Evolutionary conservation across 2,329 filamentous ascomycete species (phyloP), one percentile per base, ranked within the genome.

Genomic region (Beauveria scarabaeidicola): DNA sequence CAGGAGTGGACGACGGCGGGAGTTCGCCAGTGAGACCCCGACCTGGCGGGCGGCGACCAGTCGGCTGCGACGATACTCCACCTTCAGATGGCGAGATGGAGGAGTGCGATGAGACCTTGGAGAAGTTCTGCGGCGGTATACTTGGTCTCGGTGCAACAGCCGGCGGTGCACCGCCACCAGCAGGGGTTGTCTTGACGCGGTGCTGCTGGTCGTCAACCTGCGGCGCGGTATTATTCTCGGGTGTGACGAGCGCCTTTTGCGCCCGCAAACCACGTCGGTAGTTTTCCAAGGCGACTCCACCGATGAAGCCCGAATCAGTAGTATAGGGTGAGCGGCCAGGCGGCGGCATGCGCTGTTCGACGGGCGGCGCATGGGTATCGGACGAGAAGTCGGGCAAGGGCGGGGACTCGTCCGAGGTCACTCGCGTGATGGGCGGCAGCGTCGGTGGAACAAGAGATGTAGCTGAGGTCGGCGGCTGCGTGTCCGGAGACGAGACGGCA

Each of bases 201-300:
- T 48, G 25, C 5, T 61, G 48, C 17, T 61, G 59, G 40, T 50
- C 64, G 63, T 61, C 58, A 27, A 52, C 1, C 7, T 36, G 46
- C 63, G 46, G 61, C 59, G 19, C 43, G 21, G 53, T 17, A 41
- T 62, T 59, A 19, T 10, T 44, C 40, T 61, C 58, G 41, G 60
- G 46, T 59, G 46, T 11, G 59, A 61, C 47, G 65, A 66, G 29
- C 61, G 61, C 11, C 53, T 63, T 51, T 56, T 67, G 69, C 25
- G 65, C 64, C 44, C 69, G 65, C 41, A 69, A 62, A 17, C 74
- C 75, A 47, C 76, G 74, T 21, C 76, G 76, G 50, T 79, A 78
- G 51, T 83, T 82, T 63, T 75, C 72, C 61, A 84, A 68, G 3
- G 81, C 80, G 13, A 81, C 69, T 3, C 82, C 82, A 17, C 82